Base-by-base conservation (phyloP, 257 asterid genomes). In the Lithospermum erythrorhizon region DNA sequence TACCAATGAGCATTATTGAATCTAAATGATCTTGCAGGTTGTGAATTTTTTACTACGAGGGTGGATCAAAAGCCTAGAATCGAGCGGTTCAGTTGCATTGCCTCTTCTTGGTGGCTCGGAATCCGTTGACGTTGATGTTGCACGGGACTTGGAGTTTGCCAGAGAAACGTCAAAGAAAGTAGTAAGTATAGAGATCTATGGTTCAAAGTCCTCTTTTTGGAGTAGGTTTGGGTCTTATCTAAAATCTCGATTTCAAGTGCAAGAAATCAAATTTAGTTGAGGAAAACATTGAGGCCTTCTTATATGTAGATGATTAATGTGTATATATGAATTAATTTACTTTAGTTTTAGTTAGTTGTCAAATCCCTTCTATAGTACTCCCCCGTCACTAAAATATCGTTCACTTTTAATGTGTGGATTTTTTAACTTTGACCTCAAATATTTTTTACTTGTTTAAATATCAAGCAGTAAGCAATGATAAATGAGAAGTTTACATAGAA, bases 31-130 rank as follows among this genome's bases (percentile, higher is more conserved):
- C 53, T 21, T 62, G 49, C 79, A 87, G 98, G 94, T 91, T 54
- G 96, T 91, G 75, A 91, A 91, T 55, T 88, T 69, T 72, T 63
- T 88, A 35, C 73, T 91, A 59, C 90, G 95, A 0, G 95, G 95
- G 23, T 91, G 98, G 98, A 86, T 91, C 47, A 82, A 65, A 59
- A 81, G 74, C 66, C 64, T 91, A 59, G 96, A 91, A 69, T 82
- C 97, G 0, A 64, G 74, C 21, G 88, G 94, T 15, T 73, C 81
- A 6, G 68, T 62, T 22, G 73, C 57, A 68, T 73, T 86, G 75
- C 95, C 95, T 59, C 76, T 87, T 73, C 81, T 87, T 7, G 94
- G 85, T 54, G 68, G 59, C 69, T 58, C 75, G 1, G 80, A 84
- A 53, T 63, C 69, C n/a, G 62, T 65, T 23, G 47, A 55, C 52